phyloP scores from a whole-genome alignment of 768 basidiomycete species.

The Lentinula sp. region DNA sequence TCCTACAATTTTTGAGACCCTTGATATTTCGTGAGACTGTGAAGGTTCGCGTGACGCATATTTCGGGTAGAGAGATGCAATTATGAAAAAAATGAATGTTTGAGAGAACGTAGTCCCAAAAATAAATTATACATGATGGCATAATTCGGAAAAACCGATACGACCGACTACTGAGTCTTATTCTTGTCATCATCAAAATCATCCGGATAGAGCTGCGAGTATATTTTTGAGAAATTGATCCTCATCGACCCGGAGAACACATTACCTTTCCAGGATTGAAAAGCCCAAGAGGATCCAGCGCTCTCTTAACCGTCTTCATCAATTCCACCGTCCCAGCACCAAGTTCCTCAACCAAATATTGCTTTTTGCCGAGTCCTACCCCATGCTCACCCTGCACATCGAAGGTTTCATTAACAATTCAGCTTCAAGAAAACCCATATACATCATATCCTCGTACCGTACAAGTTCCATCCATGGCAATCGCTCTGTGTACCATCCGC shows the following conservation, averaged over 20 bases:
- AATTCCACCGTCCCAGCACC: constrained; percentile 76
- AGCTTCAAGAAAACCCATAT: neutral
- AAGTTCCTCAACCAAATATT: constrained; percentile 74
- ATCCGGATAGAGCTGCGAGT: constrained; percentile 5
- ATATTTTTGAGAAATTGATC: neutral
- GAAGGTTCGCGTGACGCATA: neutral
- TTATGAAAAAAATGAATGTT: neutral
- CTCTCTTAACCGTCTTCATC: constrained; percentile 77
- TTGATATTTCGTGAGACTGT: neutral
- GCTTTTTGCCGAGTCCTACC: constrained; percentile 78
- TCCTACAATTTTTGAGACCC: neutral
- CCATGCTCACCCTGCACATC: constrained; percentile 63
- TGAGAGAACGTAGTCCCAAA: neutral
- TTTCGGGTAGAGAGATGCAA: neutral
- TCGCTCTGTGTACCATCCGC: constrained; percentile 62
- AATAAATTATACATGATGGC: neutral
- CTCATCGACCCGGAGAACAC: neutral
- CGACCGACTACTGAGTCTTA: no score
- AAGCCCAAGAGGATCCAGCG: constrained; percentile 67
- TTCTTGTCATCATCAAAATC: neutral
- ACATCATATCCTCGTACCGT: neutral
- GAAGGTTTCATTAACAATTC: neutral
- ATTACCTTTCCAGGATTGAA: constrained; percentile 82
- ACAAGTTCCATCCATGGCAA: constrained; percentile 73
- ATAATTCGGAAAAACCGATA: no score